Conservation (phyloP, 2,329 filamentous ascomycete genomes). For the Xylaria sp. region DNA sequence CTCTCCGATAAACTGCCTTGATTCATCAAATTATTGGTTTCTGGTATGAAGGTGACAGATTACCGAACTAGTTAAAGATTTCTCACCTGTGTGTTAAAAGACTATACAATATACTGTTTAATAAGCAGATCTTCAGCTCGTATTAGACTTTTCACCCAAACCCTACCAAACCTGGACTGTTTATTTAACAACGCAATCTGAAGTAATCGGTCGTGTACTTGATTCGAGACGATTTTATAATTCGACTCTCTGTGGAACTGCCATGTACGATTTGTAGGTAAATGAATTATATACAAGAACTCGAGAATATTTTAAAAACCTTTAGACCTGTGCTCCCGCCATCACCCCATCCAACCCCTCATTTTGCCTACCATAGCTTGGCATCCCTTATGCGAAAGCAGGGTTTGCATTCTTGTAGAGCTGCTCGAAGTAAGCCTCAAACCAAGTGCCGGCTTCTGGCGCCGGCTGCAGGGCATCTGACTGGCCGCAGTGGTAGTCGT, state of each 20-base stretch:
- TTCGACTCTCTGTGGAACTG: background rate
- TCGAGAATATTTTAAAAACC: background rate
- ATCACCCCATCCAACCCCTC: background rate
- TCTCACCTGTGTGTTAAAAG: too few species aligned
- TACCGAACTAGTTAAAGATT: too few species aligned
- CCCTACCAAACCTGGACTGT: background rate
- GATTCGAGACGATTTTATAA: background rate
- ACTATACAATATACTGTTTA: background rate
- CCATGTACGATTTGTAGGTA: constrained; percentile 7
- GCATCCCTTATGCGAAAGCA: constrained; percentile 52
- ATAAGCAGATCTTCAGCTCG: background rate
- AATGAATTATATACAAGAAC: constrained; percentile 37
- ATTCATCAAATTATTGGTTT: too few species aligned
- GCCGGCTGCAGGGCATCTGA: constrained; percentile 69
- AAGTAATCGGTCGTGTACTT: background rate
- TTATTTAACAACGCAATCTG: background rate
- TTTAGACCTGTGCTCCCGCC: background rate
- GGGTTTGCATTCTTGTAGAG: constrained; percentile 67
- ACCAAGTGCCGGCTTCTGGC: constrained; percentile 77
- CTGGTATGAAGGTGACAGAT: too few species aligned
- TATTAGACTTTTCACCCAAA: background rate
- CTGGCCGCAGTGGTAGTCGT: constrained; percentile 65
- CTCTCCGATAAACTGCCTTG: too few species aligned
- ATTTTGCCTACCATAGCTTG: background rate
- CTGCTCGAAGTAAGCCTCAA: constrained; percentile 70